Conservation (phyloP, 352 stramenopile genomes). For the Pythium rishiriense region DNA sequence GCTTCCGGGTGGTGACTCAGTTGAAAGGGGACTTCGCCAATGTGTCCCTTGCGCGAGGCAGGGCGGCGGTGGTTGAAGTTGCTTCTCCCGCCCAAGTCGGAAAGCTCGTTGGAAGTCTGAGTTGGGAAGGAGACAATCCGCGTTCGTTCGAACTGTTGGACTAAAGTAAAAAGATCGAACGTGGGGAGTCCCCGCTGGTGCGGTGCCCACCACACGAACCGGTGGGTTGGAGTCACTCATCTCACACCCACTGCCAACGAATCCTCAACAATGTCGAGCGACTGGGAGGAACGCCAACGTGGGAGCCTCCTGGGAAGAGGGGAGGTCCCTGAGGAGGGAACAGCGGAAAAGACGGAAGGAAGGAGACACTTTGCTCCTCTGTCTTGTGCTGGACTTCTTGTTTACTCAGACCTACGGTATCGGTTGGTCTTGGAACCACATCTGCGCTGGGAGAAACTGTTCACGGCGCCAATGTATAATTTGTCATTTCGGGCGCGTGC, state of each 20-base stretch:
- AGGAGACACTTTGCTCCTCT: neutral
- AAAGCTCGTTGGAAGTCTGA: conserved; percentile 1
- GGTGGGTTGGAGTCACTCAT: conserved; percentile 10
- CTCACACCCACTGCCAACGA: conserved; percentile 8
- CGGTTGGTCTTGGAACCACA: too few relatives aligned
- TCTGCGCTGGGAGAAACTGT: neutral
- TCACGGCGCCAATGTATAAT: neutral
- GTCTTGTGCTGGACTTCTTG: neutral
- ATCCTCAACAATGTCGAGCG: conserved; percentile 7
- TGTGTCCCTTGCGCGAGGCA: neutral
- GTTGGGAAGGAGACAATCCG: neutral
- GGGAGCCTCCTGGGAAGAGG: too few relatives aligned
- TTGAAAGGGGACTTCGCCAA: neutral
- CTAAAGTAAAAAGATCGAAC: too few relatives aligned
- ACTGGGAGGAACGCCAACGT: too few relatives aligned
- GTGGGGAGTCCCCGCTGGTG: too few relatives aligned
- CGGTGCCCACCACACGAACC: neutral
- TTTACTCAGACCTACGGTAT: too few relatives aligned
- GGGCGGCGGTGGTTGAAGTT: conserved; percentile 16
- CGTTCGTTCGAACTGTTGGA: too few relatives aligned
- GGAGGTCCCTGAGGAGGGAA: neutral
- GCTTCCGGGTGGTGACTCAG: neutral
- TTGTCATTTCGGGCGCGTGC: neutral
- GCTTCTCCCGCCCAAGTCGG: neutral
- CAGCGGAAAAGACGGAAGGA: neutral